Conservation (phyloP, 2,329 filamentous ascomycete genomes). For the Botrytis fragariae region DNA sequence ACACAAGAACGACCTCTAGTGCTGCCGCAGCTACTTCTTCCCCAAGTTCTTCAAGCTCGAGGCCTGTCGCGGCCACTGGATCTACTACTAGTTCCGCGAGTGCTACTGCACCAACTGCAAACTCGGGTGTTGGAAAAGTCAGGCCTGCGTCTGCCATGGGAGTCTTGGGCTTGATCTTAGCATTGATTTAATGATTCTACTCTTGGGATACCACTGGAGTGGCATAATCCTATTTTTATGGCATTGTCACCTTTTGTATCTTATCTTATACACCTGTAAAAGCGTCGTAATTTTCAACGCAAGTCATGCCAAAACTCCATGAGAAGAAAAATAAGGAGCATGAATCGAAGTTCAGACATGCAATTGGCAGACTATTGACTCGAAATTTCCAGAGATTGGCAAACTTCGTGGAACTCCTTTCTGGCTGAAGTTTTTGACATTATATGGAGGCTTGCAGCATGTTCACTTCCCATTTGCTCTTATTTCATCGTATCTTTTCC, state of each 20-base stretch:
- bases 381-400: neutral
- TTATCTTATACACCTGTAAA: neutral
- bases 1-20: neutral
- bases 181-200: neutral
- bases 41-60: neutral
- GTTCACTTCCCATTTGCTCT: neutral
- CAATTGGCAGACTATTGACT: neutral
- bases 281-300: neutral
- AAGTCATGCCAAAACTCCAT: neutral
- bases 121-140: neutral
- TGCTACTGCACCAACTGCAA: neutral
- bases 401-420: accelerated
- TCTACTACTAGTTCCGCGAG: neutral
- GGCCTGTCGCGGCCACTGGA: neutral
- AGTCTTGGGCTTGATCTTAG: neutral
- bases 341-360: neutral
- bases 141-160: neutral
- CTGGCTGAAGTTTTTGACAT: neutral
- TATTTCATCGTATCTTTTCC: neutral
- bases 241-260: neutral
- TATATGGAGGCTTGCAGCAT: neutral
- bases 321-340: neutral
- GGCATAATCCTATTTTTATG: neutral
- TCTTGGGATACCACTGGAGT: neutral
- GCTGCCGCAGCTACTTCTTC: neutral